These are phyloP conservation scores for Cytospora schulzeri DNA, from an alignment of 2,329 filamentous ascomycete species.

Conservation along the genomic window DNA sequence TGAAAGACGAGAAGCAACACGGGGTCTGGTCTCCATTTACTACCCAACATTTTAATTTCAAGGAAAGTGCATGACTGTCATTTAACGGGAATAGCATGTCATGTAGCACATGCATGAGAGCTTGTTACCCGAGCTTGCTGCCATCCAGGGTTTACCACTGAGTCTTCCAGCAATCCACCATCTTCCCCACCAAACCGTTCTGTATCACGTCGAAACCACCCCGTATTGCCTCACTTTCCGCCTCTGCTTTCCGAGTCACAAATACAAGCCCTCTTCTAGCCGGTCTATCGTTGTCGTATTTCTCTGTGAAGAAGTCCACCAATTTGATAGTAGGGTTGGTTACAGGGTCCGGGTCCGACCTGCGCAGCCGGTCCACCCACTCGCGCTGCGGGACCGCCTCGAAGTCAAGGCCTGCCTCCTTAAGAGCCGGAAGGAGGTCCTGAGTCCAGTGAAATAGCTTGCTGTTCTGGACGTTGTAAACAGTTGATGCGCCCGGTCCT, in stretches of 20 bases:
- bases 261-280: conserved; percentile 43
- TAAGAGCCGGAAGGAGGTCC: conserved; percentile 54
- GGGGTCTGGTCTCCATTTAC: background rate
- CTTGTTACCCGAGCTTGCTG: too few relatives aligned
- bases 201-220: conserved; percentile 41
- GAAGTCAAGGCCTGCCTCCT: conserved; percentile 47
- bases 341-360: conserved; percentile 50
- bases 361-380: conserved; percentile 48
- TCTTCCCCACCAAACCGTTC: conserved; percentile 42
- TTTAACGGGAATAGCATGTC: too few relatives aligned
- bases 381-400: conserved; percentile 45
- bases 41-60: background rate
- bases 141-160: conserved; percentile 16
- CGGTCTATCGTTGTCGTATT: conserved; percentile 50
- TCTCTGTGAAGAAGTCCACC: conserved; percentile 52
- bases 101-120: too few relatives aligned
- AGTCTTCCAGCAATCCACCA: conserved; percentile 39
- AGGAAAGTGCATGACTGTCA: background rate
- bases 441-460: conserved; percentile 51
- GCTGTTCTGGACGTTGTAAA: conserved; percentile 58
- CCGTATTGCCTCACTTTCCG: conserved; percentile 37
- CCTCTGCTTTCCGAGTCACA: conserved; percentile 39
- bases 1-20: background rate
- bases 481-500: conserved; percentile 31
- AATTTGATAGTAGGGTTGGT: conserved; percentile 55